Base-by-base conservation (phyloP, 1,284 basidiomycete species). In the Boletellus sp. region DNA sequence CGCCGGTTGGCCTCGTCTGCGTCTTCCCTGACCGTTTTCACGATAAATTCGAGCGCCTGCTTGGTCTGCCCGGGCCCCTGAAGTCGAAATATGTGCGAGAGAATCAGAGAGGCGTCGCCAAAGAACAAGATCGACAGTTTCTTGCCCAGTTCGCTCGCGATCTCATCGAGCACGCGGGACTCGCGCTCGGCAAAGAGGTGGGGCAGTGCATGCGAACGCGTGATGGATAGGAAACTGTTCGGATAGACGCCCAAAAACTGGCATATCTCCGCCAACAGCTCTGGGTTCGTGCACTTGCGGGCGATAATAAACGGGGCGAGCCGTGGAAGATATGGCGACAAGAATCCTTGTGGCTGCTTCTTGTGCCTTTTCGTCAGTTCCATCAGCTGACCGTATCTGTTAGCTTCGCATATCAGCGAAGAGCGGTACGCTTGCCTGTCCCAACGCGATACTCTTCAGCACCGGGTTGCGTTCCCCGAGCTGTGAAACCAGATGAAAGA, bases 1-100 rank as follows among this genome's bases (percentile, higher is more conserved):
- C 48, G 47, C 33, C 57, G 48, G 13, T 61, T 53, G 13, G 26
- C 43, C 39, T 61, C 58, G 36, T 61, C 72, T 2, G 59, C 48
- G 20, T 61, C 58, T 8, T 52, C 58, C 14, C 47, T 43, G 5
- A 66, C 44, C 3, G 63, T 52, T 26, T 74, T 69, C 22, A 82
- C 62, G 26, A 93, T 74, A 54, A 91, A 91, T 1, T 70, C 63
- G 20, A 94, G 63, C 0, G 77, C 78, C 46, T 73, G 73, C 20
- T 77, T 74, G 2, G 80, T 82, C 49, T 77, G 71, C 0, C 68
- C 69, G 4, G 75, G 66, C 4, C 72, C 73, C 17, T 77, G 71
- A 10, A 85, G 69, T 45, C 87, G 75, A 60, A 91, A 88, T 1
- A 87, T 72, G 52, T 84, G 73, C 1, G 89, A 81, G 7, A 95